Evolutionary conservation across 345 rosid species (phyloP), one percentile per base, ranked within the genome.

Genomic region (Anacardium occidentale): DNA sequence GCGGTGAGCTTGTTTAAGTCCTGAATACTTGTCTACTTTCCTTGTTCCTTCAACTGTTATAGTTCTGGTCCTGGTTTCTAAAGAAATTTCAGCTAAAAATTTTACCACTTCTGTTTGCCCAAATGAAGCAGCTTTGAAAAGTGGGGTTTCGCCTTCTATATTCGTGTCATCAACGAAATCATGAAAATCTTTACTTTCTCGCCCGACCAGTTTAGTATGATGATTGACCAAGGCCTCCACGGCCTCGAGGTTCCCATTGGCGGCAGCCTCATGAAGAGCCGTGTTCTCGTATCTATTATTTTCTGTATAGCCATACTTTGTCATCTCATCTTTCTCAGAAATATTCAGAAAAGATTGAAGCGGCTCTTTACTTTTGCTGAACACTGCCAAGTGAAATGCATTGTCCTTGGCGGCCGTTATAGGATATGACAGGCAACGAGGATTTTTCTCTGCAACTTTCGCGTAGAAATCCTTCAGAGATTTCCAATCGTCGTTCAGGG

Each of bases 261-360:
- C 32, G 1, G 32, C 32, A 29, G 32, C 32, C 2, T 29, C 32
- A 29, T 29, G 32, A 22, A 76, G 72, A n/a, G n/a, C 53, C 9
- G 71, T 71, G 62, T 76, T 71, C 10, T 72, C 79, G 1, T 29
- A 29, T 1, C 2, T 3, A 29, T 29, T 29, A 1, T 29, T 29
- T 29, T 29, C 32, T 29, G 3, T 1, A 29, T 29, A 29, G 32
- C 32, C 32, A n/a, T n/a, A n/a, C 2, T 29, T 1, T 3, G 3
- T 29, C 32, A 29, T 29, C 32, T 29, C 32, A 29, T n/a, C n/a
- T n/a, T n/a, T n/a, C n/a, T n/a, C 32, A 29, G 32, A 29, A 29
- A 29, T 29, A 29, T 29, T 3, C 17, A 17, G 21, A 2, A 53
- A 53, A 53, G 5, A 4, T 20, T 20, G 7, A 20, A 55, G 59